Base-by-base conservation (phyloP, 129 eudicot species). In the Tagetes erecta region DNA sequence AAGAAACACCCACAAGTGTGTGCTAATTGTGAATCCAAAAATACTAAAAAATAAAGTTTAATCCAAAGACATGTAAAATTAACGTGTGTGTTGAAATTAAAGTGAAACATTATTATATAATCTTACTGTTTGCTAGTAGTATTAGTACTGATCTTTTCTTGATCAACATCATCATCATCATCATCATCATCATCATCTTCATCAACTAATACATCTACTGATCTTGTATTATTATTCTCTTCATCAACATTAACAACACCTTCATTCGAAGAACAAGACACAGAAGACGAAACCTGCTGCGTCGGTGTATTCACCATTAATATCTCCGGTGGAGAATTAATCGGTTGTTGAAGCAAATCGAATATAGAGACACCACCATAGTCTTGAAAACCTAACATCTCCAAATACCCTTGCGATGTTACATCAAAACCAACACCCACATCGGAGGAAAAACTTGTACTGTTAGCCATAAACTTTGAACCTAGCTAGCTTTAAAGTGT, bases 201-300 rank as follows among this genome's bases (percentile, higher is more conserved):
- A 20, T 83, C 91, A 34, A 71, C 78, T 2, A 52, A 86, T 64
- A 33, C 27, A 20, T 20, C 27, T 20, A 20, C 84, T 6, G 66
- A 67, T 72, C 57, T 62, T 42, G 41, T 44, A 13, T 39, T 20
- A 20, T 20, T 45, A 35, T 41, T 82, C 71, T 81, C 80, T 13
- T 81, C 84, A 49, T 88, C 86, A 68, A 82, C 87, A 78, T 81
- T 84, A 72, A 76, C 81, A 0, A 78, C 83, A 69, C 85, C 87
- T 63, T 92, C 96, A 36, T 79, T 78, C 0, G 98, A 90, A 6
- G 96, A 87, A 2, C 89, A 89, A 34, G 96, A 93, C 12, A 93
- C 83, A 0, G 96, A 89, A 3, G 84, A 70, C 0, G 95, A 87
- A 58, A 20, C 27, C 27, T 84, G 87, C 4, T 95, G 96, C 2